Base-by-base conservation (phyloP, 2,329 filamentous ascomycete genomes). In the Verticillium albo-atrum region DNA sequence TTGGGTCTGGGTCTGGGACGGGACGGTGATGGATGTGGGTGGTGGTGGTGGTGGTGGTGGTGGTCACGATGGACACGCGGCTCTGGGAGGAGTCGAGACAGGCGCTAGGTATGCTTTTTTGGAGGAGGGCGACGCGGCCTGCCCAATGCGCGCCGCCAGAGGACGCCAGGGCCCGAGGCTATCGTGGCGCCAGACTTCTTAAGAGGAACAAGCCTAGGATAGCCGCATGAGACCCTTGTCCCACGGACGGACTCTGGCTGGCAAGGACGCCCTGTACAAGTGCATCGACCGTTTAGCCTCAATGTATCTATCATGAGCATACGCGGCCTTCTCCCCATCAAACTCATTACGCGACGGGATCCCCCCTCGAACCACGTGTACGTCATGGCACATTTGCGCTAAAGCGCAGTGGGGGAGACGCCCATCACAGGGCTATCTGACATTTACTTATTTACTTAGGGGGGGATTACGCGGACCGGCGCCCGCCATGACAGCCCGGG, bases 331-430 rank as follows among this genome's bases (percentile, higher is more conserved):
- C 25, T 47, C 12, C 37, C n/a, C 37, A 37, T 47, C 37, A 23
- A 4, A 23, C 37, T 47, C 37, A 23, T 47, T 47, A 47, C 37
- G 20, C 37, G n/a, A 47, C 9, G 37, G n/a, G n/a, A 47, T 32
- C 30, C 37, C 9, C 37, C 37, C 37, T 61, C 35, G 56, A 30
- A 62, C 61, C 61, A 61, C 57, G 58, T 20, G 57, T 54, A 62
- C 61, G 59, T 62, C 61, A 62, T 62, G 57, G 56, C 55, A 57
- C 61, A 54, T 58, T 51, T 57, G 61, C 51, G 54, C 56, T 60
- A 59, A 50, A 28, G n/a, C 23, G 37, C 20, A 12, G 37, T 47
- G 20, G 37, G n/a, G n/a, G n/a, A 7, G n/a, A 23, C 4, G 20
- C 6, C 30, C 20, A n/a, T 23, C 37, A 61, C 52, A 54, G 15